A percentile compares a stretch with the other conserved stretches of the same genome.
phyloP scores from a whole-genome alignment of 1,284 basidiomycete genomes.

The Fomes fomentarius region DNA sequence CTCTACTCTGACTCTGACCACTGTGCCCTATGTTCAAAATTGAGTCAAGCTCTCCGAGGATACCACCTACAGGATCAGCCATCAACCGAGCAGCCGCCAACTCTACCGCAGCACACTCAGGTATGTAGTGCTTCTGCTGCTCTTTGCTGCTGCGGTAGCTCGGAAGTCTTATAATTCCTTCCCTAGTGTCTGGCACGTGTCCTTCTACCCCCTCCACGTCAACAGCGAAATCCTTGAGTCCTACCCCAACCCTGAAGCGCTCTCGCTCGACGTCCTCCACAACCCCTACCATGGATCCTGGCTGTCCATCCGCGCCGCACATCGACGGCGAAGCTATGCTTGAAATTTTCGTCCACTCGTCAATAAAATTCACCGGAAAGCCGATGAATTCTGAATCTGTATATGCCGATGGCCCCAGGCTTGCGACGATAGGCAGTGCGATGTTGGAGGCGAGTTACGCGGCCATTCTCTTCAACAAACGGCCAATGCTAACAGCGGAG shows the following conservation, averaged over 20 bases:
- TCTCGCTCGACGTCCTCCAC: conserved; percentile 27
- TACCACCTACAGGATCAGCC: conserved; percentile 1
- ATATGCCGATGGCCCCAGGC: conserved; percentile 61
- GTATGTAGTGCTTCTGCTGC: conserved; percentile 4
- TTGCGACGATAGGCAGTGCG: conserved; percentile 55
- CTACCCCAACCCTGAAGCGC: conserved; percentile 31
- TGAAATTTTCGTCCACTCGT: conserved; percentile 69
- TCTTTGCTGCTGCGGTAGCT: conserved; percentile 17
- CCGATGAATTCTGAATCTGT: conserved; percentile 40
- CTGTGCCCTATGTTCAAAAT: conserved; percentile 2
- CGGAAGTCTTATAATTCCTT: conserved; percentile 17
- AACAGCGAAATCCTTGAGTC: conserved; percentile 24
- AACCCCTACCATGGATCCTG: conserved; percentile 30
- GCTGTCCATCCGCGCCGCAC: conserved; percentile 43
- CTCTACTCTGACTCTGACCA: not conserved
- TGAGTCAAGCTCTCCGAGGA: conserved; percentile 4
- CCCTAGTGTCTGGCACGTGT: conserved; percentile 33
- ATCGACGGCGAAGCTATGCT: conserved; percentile 57
- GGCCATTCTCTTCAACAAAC: conserved; percentile 51
- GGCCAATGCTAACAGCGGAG: conserved; percentile 51
- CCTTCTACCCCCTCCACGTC: conserved; percentile 25
- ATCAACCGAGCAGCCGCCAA: conserved; percentile 6
- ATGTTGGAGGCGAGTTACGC: conserved; percentile 56
- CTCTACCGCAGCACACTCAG: conserved; percentile 21
- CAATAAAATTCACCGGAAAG: conserved; percentile 51